Conservation (phyloP, 2,329 filamentous ascomycete genomes). For the Hymenoscyphus albidus region DNA sequence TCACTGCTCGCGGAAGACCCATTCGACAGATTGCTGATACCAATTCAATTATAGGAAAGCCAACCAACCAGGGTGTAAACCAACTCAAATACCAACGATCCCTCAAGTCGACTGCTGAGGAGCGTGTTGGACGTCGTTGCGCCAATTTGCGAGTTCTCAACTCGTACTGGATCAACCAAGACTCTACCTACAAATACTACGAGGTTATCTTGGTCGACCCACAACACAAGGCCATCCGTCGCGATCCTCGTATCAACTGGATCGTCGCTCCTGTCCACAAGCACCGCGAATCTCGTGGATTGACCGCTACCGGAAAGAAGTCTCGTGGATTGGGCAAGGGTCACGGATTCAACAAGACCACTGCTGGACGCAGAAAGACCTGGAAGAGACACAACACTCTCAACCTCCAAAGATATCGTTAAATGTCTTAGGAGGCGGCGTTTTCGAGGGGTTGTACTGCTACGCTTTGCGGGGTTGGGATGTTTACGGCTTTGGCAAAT, state of each 20-base stretch:
- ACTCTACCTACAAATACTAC: slow-evolving; percentile 99
- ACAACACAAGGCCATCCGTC: slow-evolving; percentile 99
- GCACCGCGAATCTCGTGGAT: slow-evolving; percentile 97
- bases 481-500: slow-evolving; percentile 21
- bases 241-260: slow-evolving; percentile 99
- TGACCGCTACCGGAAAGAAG: slow-evolving; percentile 99
- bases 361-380: slow-evolving; percentile 96
- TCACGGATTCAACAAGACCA: slow-evolving; percentile 98
- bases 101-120: slow-evolving; percentile 94
- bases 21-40: slow-evolving; percentile 1
- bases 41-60: slow-evolving; percentile 69
- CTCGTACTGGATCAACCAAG: slow-evolving; percentile 99
- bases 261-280: slow-evolving; percentile 99
- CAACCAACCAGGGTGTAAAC: slow-evolving; percentile 99
- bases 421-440: slow-evolving; percentile 38
- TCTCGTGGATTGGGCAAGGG: slow-evolving; percentile 99
- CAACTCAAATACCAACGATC: slow-evolving; percentile 99
- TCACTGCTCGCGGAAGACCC: not conserved
- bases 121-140: slow-evolving; percentile 98
- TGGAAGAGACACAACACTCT: slow-evolving; percentile 99
- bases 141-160: slow-evolving; percentile 99
- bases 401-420: slow-evolving; percentile 97
- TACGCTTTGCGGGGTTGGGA: slow-evolving; percentile 23
- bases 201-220: slow-evolving; percentile 99
- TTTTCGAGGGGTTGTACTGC: slow-evolving; percentile 28